A percentile compares a stretch with the other conserved stretches of the same genome.
These are phyloP conservation scores for Trichoderma gracile DNA, from an alignment of 2,329 filamentous ascomycete genomes.

Conservation along the genomic window DNA sequence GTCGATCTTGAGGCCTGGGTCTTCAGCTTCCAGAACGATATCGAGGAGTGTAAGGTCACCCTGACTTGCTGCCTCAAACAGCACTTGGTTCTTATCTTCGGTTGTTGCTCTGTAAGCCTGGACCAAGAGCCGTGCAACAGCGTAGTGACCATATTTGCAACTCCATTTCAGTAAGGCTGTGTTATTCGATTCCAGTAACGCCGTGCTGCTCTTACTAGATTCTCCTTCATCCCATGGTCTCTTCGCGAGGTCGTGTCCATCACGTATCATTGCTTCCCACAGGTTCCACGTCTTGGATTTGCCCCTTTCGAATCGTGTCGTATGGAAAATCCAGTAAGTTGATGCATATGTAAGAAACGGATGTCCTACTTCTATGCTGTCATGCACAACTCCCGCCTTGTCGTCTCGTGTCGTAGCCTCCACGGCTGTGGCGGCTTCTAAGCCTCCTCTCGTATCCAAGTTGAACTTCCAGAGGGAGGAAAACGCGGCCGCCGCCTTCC, in stretches of 20 bases:
- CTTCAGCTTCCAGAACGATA: not conserved
- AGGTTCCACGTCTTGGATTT: conserved; percentile 14
- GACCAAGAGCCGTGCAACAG: not conserved
- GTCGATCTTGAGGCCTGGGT: not conserved
- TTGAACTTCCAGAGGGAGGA: not conserved
- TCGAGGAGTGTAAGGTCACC: not conserved
- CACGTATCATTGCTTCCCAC: not conserved
- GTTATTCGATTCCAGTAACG: not conserved
- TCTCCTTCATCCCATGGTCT: not conserved
- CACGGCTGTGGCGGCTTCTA: not conserved
- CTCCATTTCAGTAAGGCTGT: not conserved
- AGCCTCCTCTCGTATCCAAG: not conserved
- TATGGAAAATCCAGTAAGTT: conserved; percentile 23
- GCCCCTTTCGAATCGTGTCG: not conserved
- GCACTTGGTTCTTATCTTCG: not conserved
- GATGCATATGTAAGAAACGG: conserved; percentile 27
- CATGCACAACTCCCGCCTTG: not conserved
- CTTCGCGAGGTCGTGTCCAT: not conserved
- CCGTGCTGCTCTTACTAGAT: not conserved
- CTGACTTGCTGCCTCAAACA: not conserved
- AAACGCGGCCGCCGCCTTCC: not conserved
- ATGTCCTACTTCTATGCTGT: not conserved
- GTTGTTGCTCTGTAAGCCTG: not conserved
- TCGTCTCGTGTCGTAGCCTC: not conserved
- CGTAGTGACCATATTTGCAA: not conserved